Conservation (phyloP, 192 early-diverging fungal genomes). For the Radiomyces spectabilis region DNA sequence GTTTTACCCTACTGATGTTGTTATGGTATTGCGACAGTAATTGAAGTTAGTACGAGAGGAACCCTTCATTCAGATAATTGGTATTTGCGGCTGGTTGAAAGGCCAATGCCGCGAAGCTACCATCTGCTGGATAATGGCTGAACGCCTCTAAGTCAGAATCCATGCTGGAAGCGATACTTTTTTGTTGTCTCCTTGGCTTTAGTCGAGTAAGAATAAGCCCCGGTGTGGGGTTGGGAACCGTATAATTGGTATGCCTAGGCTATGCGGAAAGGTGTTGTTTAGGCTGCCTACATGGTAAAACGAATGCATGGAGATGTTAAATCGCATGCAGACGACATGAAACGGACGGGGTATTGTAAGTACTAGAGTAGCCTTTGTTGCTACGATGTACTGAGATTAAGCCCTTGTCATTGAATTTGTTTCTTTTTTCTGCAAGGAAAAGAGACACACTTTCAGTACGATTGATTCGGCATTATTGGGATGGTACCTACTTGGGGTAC, state of each 20-base stretch:
- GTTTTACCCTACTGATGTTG: constrained; percentile 94
- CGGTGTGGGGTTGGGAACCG: background rate
- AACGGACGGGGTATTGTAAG: constrained; percentile 42
- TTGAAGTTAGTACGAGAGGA: too few relatives aligned
- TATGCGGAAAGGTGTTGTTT: background rate
- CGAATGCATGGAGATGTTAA: constrained; percentile 31
- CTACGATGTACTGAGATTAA: constrained; percentile 24
- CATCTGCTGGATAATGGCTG: constrained; percentile 70
- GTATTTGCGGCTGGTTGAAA: constrained; percentile 64
- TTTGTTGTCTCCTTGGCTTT: constrained; percentile 16
- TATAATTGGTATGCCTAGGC: background rate
- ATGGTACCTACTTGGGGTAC: too few relatives aligned
- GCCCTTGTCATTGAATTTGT: constrained; percentile 14
- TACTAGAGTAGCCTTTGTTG: constrained; percentile 41
- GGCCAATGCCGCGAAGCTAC: constrained; percentile 70
- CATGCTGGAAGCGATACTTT: constrained; percentile 57
- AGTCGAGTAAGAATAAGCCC: constrained; percentile 40
- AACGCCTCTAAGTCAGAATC: constrained; percentile 72
- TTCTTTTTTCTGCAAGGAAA: too few relatives aligned
- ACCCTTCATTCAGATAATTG: too few relatives aligned
- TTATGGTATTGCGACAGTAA: too few relatives aligned
- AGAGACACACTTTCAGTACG: too few relatives aligned
- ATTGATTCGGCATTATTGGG: too few relatives aligned
- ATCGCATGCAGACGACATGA: constrained; percentile 46
- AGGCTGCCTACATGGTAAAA: constrained; percentile 21